These are phyloP conservation scores for Monosporascus cannonballus DNA, from an alignment of 2,329 filamentous ascomycete species.

Conservation along the genomic window DNA sequence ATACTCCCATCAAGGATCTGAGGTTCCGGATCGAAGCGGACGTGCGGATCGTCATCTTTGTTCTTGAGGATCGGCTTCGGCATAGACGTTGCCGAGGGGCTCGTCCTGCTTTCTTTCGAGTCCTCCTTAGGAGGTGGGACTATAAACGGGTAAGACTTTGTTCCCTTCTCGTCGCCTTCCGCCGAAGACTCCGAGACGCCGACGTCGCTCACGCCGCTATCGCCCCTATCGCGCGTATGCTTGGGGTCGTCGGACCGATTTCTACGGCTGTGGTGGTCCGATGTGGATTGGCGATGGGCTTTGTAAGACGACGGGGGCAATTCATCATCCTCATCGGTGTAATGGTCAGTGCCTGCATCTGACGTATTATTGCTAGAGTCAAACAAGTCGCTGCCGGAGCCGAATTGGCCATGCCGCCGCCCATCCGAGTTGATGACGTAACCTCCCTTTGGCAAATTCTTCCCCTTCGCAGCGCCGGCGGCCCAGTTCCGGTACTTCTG, in stretches of 20 bases:
- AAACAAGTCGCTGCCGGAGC: conserved; percentile 20
- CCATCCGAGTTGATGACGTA: conserved; percentile 14
- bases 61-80: conserved; percentile 60
- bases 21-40: conserved; percentile 44
- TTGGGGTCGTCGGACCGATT: not conserved
- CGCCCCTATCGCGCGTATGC: conserved; percentile 9
- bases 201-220: conserved; percentile 7
- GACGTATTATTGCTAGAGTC: conserved; percentile 20
- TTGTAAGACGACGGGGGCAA: conserved; percentile 9
- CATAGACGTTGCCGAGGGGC: conserved; percentile 29
- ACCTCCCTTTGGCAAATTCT: conserved; percentile 3
- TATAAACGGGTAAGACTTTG: conserved; percentile 33
- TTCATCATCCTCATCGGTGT: conserved; percentile 1
- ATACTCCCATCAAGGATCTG: conserved; percentile 26
- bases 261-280: conserved; percentile 11
- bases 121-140: conserved; percentile 27
- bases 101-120: conserved; percentile 12
- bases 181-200: conserved; percentile 2
- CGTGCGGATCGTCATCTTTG: conserved; percentile 47
- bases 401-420: conserved; percentile 16
- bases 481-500: conserved; percentile 28
- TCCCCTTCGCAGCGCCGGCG: conserved; percentile 9
- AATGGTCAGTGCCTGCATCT: conserved; percentile 2
- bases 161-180: conserved; percentile 21
- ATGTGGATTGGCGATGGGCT: conserved; percentile 6